phyloP scores from a whole-genome alignment of 2,329 filamentous ascomycete genomes.

The Xylaria sp. region DNA sequence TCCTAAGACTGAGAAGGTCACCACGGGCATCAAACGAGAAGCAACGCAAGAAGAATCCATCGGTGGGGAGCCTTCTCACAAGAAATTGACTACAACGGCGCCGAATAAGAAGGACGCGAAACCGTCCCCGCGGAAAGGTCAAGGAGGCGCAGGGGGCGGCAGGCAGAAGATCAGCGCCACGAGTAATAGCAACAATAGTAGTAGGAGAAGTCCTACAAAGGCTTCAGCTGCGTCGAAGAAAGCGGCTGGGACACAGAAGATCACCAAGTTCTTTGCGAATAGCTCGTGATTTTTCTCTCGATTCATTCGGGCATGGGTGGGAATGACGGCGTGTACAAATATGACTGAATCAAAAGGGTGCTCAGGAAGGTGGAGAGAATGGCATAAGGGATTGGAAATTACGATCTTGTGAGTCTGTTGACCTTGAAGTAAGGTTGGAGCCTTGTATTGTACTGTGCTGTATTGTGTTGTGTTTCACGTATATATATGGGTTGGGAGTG shows the following conservation, averaged over 20 bases:
- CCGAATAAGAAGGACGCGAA: background rate
- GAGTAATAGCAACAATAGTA: conserved; percentile 49
- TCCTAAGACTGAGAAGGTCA: background rate
- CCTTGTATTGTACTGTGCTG: no score
- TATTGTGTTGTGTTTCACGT: no score
- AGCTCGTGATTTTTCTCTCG: conserved; percentile 46
- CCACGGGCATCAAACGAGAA: conserved; percentile 38
- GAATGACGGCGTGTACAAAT: no score
- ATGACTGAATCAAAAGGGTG: no score
- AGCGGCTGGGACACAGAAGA: conserved; percentile 49
- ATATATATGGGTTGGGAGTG: no score
- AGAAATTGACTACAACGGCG: conserved; percentile 31
- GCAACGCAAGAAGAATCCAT: conserved; percentile 27
- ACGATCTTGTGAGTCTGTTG: no score
- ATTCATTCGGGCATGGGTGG: no score
- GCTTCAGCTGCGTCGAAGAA: no score
- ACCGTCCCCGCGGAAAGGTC: conserved; percentile 18
- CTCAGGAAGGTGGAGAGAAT: no score
- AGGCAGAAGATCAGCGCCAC: conserved; percentile 48
- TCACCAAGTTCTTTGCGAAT: conserved; percentile 54
- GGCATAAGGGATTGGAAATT: no score
- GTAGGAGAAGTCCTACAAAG: conserved; percentile 44
- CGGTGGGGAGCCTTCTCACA: conserved; percentile 37
- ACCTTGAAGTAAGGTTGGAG: no score
- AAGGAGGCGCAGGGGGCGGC: conserved; percentile 33